Percentiles rank a stretch among this genome's conserved stretches.
These are phyloP conservation scores for Aspergillus calidoustus DNA, from an alignment of 2,329 filamentous ascomycete genomes.

Conservation along the genomic window DNA sequence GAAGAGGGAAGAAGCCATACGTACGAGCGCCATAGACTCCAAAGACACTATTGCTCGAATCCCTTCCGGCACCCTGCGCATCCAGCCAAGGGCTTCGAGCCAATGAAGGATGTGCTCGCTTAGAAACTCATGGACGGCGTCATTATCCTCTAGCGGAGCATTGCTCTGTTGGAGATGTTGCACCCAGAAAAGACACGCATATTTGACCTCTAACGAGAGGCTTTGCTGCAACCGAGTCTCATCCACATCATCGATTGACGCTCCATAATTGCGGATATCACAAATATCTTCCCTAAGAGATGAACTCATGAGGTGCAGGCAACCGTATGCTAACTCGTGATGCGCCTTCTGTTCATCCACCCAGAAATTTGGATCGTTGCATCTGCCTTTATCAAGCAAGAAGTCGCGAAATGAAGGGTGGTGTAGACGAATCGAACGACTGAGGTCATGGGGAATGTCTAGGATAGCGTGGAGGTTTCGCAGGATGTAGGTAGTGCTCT, in stretches of 20 bases:
- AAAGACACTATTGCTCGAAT: not conserved
- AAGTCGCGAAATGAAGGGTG: slow-evolving; percentile 19
- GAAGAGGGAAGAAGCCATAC: not conserved
- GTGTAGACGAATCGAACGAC: not conserved
- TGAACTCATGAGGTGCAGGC: slow-evolving; percentile 26
- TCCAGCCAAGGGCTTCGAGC: slow-evolving; percentile 29
- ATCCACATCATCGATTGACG: not conserved
- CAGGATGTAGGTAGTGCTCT: not conserved
- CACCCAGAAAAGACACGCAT: slow-evolving; percentile 36
- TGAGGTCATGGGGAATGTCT: not conserved
- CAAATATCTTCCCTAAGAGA: slow-evolving; percentile 23
- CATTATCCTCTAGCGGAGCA: slow-evolving; percentile 3
- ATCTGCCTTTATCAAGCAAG: slow-evolving; percentile 3
- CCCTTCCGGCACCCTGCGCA: slow-evolving; percentile 22
- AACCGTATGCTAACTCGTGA: slow-evolving; percentile 33
- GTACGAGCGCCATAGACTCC: slow-evolving; percentile 2
- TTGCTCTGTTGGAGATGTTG: slow-evolving; percentile 28
- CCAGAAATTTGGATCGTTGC: not conserved
- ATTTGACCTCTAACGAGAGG: slow-evolving; percentile 28
- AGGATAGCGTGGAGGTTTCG: not conserved
- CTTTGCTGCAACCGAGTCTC: not conserved
- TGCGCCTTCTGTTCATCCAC: slow-evolving; percentile 19
- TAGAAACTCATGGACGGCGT: slow-evolving; percentile 22
- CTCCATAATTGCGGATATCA: slow-evolving; percentile 15
- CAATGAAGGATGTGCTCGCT: slow-evolving; percentile 30